These are phyloP conservation scores for Nakazawaea wyomingensis DNA, from an alignment of 805 yeast genomes.

Conservation along the genomic window DNA sequence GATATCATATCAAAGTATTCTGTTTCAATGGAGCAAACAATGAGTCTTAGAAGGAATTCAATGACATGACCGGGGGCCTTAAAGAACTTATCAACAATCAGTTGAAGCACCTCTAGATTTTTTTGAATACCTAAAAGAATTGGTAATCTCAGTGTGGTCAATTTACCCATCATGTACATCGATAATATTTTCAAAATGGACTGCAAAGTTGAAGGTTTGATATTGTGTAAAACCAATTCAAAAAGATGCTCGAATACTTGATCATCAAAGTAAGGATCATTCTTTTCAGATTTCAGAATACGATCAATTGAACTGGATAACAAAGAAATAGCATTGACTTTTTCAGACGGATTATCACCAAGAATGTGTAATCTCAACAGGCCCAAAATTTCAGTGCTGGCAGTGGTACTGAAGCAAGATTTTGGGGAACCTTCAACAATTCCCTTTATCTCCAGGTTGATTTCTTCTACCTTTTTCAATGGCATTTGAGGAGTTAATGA, in stretches of 20 bases:
- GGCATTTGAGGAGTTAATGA: no score
- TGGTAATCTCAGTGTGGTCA: conserved; percentile 16
- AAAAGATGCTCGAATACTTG: conserved; percentile 35
- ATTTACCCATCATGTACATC: conserved; percentile 18
- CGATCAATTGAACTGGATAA: conserved; percentile 47
- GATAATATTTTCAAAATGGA: conserved; percentile 35
- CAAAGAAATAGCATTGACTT: conserved; percentile 47
- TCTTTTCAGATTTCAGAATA: conserved; percentile 34
- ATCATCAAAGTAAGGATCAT: conserved; percentile 33
- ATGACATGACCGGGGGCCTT: background rate
- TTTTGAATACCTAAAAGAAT: conserved; percentile 5
- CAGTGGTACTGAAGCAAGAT: background rate
- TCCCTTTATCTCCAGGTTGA: conserved; percentile 7
- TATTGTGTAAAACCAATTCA: conserved; percentile 34
- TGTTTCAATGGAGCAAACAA: conserved; percentile 7
- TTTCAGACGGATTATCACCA: conserved; percentile 44
- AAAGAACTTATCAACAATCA: conserved; percentile 4
- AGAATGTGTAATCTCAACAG: conserved; percentile 34
- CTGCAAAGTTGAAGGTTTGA: conserved; percentile 40
- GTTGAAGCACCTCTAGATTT: conserved; percentile 10
- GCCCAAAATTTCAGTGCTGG: conserved; percentile 4
- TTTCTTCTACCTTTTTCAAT: background rate
- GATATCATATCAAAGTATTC: conserved; percentile 29
- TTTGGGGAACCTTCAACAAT: conserved; percentile 9
- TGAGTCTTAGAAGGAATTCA: conserved; percentile 14